Evolutionary conservation across 805 yeast genomes (phyloP).

Genomic region (Metahyphopichia silvanorum): DNA sequence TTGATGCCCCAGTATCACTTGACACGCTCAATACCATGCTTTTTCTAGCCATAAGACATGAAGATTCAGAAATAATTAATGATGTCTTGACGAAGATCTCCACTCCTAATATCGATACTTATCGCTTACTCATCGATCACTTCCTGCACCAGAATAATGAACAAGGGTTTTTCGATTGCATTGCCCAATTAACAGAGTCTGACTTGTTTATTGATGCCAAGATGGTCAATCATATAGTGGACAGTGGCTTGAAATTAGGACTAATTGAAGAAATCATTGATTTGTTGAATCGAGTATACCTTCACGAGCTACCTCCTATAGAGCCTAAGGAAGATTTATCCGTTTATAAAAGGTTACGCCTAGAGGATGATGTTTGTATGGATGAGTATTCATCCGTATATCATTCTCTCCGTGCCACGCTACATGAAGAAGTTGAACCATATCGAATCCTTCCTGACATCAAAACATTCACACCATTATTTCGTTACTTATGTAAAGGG

Average conservation of each 20-base stretch:
- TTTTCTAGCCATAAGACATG: conserved; percentile 26
- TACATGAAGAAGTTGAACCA: conserved; percentile 5
- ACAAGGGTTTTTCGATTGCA: background rate
- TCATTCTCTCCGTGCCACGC: conserved; percentile 11
- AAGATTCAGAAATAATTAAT: conserved; percentile 14
- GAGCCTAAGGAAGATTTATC: too few species aligned
- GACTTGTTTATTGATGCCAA: conserved; percentile 7
- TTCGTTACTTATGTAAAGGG: conserved; percentile 11
- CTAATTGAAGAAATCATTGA: conserved; percentile 6
- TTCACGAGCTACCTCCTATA: too few species aligned
- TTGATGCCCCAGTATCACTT: too few species aligned
- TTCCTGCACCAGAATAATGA: background rate
- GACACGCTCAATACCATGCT: conserved; percentile 24
- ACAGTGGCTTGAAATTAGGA: conserved; percentile 5
- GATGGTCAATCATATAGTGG: conserved; percentile 6
- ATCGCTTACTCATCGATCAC: conserved; percentile 5
- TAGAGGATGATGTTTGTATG: conserved; percentile 17
- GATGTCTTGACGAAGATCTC: conserved; percentile 13
- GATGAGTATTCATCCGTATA: conserved; percentile 10
- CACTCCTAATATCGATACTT: conserved; percentile 2
- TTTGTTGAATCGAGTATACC: too few species aligned
- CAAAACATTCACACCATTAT: conserved; percentile 20
- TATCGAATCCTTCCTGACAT: conserved; percentile 19
- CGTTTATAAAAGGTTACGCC: conserved; percentile 18
- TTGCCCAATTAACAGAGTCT: background rate